phyloP scores from a whole-genome alignment of 805 yeast species.

The Cyberlindnera meyerae region DNA sequence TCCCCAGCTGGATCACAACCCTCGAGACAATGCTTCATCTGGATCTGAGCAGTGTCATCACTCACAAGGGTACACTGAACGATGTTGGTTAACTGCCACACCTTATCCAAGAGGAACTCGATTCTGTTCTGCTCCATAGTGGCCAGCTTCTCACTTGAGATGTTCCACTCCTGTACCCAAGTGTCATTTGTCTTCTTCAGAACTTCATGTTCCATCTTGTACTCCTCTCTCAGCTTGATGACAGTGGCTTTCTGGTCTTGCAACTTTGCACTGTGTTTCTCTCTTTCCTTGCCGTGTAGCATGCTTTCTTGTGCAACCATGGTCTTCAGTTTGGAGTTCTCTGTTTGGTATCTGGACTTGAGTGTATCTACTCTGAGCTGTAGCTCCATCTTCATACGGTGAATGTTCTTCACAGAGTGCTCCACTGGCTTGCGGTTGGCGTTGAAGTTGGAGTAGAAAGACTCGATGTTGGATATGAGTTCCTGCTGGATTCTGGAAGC shows the following conservation, averaged over 20 bases:
- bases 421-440: conserved; percentile 56
- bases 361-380: conserved; percentile 33
- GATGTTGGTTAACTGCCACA: conserved; percentile 79
- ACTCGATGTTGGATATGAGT: conserved; percentile 46
- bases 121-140: conserved; percentile 68
- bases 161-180: conserved; percentile 72
- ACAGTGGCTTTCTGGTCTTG: conserved; percentile 42
- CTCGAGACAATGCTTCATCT: conserved; percentile 62
- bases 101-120: conserved; percentile 59
- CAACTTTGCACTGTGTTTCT: conserved; percentile 51
- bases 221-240: conserved; percentile 44
- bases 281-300: conserved; percentile 70
- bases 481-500: conserved; percentile 47
- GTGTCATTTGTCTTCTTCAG: conserved; percentile 53
- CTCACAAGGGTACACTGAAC: no score
- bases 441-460: conserved; percentile 46
- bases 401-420: conserved; percentile 49
- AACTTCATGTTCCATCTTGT: conserved; percentile 48
- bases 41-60: no score
- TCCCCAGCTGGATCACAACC: conserved; percentile 61
- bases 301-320: conserved; percentile 58
- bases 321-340: conserved; percentile 54
- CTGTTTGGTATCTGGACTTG: conserved; percentile 49
- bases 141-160: conserved; percentile 58
- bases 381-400: conserved; percentile 39